Conservation (phyloP, 2,329 filamentous ascomycete genomes). For the Xylaria sp. region DNA sequence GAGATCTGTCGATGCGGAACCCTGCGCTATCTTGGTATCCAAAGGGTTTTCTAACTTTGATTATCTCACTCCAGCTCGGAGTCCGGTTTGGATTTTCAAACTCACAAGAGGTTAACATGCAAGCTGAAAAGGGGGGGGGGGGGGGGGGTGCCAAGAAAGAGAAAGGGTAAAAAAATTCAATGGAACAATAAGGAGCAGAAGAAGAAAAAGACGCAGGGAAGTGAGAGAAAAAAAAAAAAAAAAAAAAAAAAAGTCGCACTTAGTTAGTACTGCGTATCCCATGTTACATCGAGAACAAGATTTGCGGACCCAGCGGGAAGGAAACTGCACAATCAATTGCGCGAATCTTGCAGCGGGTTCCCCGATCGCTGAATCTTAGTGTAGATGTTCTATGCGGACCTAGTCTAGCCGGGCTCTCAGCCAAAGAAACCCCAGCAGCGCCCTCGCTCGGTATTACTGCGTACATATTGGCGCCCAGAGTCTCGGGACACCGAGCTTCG, state of each 20-base stretch:
- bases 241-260: neutral
- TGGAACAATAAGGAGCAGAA: too few relatives aligned
- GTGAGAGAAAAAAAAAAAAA: neutral
- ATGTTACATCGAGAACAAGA: neutral
- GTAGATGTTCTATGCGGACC: constrained; percentile 12
- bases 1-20: constrained; percentile 19
- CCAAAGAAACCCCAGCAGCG: constrained; percentile 2
- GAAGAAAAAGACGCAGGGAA: too few relatives aligned
- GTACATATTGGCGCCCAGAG: constrained; percentile 28
- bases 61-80: neutral
- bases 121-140: neutral
- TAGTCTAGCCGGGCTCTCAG: constrained; percentile 6
- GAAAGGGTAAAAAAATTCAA: neutral
- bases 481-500: constrained; percentile 29
- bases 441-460: constrained; percentile 13
- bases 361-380: constrained; percentile 21
- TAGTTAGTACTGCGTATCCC: too few relatives aligned
- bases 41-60: neutral
- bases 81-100: neutral
- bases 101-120: neutral
- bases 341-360: constrained; percentile 34
- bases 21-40: neutral
- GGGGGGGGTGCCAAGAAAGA: neutral
- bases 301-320: constrained; percentile 2
- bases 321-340: constrained; percentile 12